These are phyloP conservation scores for Pythium vanterpoolii DNA, from an alignment of 352 stramenopile species.

Conservation along the genomic window DNA sequence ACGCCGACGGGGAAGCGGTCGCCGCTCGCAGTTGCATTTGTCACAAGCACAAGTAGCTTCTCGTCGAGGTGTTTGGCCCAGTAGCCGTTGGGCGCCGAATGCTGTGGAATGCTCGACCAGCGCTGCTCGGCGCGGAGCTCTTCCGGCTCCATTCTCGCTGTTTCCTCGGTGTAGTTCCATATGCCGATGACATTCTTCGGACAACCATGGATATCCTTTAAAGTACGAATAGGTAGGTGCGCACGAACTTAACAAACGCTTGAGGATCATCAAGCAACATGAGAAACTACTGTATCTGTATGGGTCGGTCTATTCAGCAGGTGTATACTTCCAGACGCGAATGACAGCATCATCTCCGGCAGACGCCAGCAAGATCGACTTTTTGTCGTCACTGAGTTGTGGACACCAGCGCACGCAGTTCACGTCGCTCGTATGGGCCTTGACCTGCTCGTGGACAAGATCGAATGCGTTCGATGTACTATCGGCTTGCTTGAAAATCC, in stretches of 20 bases:
- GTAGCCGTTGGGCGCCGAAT: slow-evolving; percentile 30
- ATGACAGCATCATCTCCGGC: slow-evolving; percentile 60
- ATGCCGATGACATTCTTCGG: not conserved
- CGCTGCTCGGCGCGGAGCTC: slow-evolving; percentile 62
- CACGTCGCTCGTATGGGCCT: slow-evolving; percentile 67
- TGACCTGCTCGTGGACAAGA: slow-evolving; percentile 54
- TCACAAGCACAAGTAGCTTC: slow-evolving; percentile 58
- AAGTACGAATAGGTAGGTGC: slow-evolving; percentile 15
- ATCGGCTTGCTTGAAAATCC: slow-evolving; percentile 70
- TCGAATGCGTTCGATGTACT: slow-evolving; percentile 44
- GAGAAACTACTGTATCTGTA: slow-evolving; percentile 2
- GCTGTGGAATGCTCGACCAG: slow-evolving; percentile 53
- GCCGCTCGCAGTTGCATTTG: slow-evolving; percentile 61
- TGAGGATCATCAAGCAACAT: not conserved
- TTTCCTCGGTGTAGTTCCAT: not conserved
- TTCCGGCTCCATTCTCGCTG: slow-evolving; percentile 28
- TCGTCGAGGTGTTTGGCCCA: slow-evolving; percentile 56
- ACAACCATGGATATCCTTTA: not conserved
- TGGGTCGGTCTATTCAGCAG: slow-evolving; percentile 20
- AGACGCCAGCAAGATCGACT: slow-evolving; percentile 59
- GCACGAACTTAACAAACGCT: not conserved
- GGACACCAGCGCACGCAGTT: slow-evolving; percentile 83
- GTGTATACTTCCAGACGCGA: slow-evolving; percentile 64
- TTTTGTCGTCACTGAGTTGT: slow-evolving; percentile 25
- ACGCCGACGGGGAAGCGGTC: slow-evolving; percentile 81